Conservation (phyloP, 805 yeast genomes). For the Metschnikowia aberdeeniae region DNA sequence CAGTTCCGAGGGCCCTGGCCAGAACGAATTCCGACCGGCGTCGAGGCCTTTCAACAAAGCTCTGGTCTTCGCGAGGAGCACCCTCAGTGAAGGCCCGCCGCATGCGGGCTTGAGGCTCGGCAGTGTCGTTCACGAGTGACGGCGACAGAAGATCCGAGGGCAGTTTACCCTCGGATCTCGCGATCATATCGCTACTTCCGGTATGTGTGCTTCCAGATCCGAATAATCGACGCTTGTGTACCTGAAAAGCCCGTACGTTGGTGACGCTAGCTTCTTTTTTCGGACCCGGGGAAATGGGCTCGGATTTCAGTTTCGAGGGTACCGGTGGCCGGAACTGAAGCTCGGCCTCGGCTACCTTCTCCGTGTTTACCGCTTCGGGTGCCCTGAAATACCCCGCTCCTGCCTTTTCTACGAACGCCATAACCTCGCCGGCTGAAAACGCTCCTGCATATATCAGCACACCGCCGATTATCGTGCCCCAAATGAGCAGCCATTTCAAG, state of each 20-base stretch:
- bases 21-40: background rate
- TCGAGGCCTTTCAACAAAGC: background rate
- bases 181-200: background rate
- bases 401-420: background rate
- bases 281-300: background rate
- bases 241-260: slow-evolving; percentile 2
- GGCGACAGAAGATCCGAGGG: background rate
- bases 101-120: background rate
- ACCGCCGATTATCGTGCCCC: slow-evolving; percentile 23
- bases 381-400: background rate
- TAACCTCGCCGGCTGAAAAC: background rate
- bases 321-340: background rate
- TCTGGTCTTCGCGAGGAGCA: background rate
- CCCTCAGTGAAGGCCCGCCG: slow-evolving; percentile 4
- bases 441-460: slow-evolving; percentile 30
- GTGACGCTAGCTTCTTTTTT: background rate
- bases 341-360: background rate
- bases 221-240: background rate
- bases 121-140: background rate
- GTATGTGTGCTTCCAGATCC: background rate
- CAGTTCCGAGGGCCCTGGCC: background rate
- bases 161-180: background rate
- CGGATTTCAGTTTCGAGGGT: background rate
- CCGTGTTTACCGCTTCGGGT: background rate
- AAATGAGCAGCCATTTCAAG: slow-evolving; percentile 21